Evolutionary conservation across 2,329 filamentous ascomycete genomes (phyloP), one percentile per base, ranked within the genome.

Genomic region (Coleophoma crateriformis): DNA sequence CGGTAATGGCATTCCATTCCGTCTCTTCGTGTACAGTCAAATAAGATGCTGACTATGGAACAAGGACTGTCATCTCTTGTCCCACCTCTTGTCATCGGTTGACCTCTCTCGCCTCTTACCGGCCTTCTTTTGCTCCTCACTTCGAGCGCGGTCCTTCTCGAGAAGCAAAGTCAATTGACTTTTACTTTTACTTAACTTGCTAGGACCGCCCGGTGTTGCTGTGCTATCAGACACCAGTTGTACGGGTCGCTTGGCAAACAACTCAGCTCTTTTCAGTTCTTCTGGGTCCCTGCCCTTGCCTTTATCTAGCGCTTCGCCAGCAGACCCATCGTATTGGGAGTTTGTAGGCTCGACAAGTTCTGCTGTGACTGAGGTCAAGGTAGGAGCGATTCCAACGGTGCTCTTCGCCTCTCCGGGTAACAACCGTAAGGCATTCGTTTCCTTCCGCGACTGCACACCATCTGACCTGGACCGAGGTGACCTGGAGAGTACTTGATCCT

Each of bases 131-230:
- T 64, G 63, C 15, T 65, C 64, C 15, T 57, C 57, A 37, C 53
- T 61, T 44, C 67, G 63, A 13, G 64, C 65, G 56, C 73, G 77
- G 53, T 78, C 77, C 34, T 75, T 73, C 56, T 81, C 77, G 17
- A 84, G 67, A 1, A 84, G 67, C 4, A 84, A 65, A 10, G 75
- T 77, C 27, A 84, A 67, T 60, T 84, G 79, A 57, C 79, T 83
- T 62, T 76, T 81, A n/a, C 79, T 77, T 50, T 78, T 70, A n/a
- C 71, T 78, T 45, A 83, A 66, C 4, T 75, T 76, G 7, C 78
- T 68, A 13, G 65, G 65, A 22, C 73, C 65, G 13, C 69, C 66
- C 8, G 52, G 19, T 2, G 51, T 39, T 8, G 33, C 32, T 11
- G 50, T 17, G 19, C 48, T 34, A 39, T 45, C 33, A 33, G 50